phyloP scores from a whole-genome alignment of 2,329 filamentous ascomycete genomes.

The Venturiaceae sp. region DNA sequence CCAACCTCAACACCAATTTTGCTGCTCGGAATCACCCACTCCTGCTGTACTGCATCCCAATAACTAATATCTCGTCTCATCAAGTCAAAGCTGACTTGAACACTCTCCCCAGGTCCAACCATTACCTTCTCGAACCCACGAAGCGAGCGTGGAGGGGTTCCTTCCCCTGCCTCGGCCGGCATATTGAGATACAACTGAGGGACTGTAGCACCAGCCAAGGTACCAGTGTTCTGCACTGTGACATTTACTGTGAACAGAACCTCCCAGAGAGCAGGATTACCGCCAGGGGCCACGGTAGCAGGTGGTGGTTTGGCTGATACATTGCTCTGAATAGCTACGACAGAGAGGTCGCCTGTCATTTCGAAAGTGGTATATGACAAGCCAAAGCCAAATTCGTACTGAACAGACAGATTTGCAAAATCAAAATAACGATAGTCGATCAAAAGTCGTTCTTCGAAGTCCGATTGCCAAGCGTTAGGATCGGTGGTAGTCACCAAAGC shows the following conservation, averaged over 20 bases:
- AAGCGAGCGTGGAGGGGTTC: constrained; percentile 23
- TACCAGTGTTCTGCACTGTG: constrained; percentile 49
- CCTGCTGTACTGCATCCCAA: constrained; percentile 9
- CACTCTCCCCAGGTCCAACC: constrained; percentile 6
- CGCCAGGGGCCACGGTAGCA: constrained; percentile 18
- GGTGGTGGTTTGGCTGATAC: constrained; percentile 11
- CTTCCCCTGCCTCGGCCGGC: constrained; percentile 15
- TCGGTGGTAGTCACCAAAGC: constrained; percentile 25
- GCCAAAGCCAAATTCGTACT: constrained; percentile 57
- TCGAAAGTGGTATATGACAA: constrained; percentile 49
- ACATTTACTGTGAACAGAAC: constrained; percentile 40
- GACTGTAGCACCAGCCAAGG: constrained; percentile 53
- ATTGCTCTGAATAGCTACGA: constrained; percentile 42
- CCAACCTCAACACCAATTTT: constrained; percentile 1
- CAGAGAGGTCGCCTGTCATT: constrained; percentile 40
- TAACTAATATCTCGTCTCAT: constrained; percentile 9
- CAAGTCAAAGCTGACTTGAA: constrained; percentile 4
- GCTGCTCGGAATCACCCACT: constrained; percentile 8
- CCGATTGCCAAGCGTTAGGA: constrained; percentile 36
- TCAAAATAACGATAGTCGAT: constrained; percentile 57
- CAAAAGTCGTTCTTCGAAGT: constrained; percentile 45
- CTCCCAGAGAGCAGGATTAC: constrained; percentile 23
- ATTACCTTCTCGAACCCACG: constrained; percentile 11
- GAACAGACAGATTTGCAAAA: constrained; percentile 42
- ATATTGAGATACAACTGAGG: constrained; percentile 54